A percentile compares a stretch with the other conserved stretches of the same genome.
Conservation (phyloP, 2,329 filamentous ascomycete species). For the Ceratocystis colombiana region DNA sequence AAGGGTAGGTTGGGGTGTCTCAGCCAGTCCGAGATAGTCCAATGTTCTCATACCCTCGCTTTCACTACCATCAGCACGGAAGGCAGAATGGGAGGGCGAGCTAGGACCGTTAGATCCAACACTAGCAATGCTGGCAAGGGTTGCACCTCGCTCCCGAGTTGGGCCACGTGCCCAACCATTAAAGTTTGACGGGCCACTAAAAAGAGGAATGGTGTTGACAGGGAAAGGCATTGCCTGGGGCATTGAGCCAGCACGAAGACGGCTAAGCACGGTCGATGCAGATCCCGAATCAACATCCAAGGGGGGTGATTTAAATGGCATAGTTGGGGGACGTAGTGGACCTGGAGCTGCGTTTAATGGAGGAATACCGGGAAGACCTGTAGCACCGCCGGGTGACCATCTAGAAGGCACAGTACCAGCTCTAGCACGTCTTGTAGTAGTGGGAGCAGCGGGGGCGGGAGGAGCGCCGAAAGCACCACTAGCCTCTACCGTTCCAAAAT, state of each 20-base stretch:
- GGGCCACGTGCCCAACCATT: conserved; percentile 60
- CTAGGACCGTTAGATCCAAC: conserved; percentile 82
- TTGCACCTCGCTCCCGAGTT: conserved; percentile 73
- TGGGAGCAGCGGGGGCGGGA: conserved; percentile 47
- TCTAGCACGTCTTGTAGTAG: conserved; percentile 59
- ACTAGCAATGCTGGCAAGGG: conserved; percentile 70
- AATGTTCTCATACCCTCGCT: conserved; percentile 82
- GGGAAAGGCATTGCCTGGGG: conserved; percentile 68
- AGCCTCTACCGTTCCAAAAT: conserved; percentile 56
- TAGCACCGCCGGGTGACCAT: conserved; percentile 66
- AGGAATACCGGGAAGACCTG: conserved; percentile 40
- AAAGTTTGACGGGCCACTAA: conserved; percentile 74
- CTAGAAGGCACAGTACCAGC: conserved; percentile 94
- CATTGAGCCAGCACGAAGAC: conserved; percentile 86
- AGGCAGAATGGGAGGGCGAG: conserved; percentile 76
- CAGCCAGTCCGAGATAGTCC: conserved; percentile 89
- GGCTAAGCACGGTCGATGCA: conserved; percentile 51
- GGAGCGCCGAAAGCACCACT: conserved; percentile 14
- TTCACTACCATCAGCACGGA: conserved; percentile 68
- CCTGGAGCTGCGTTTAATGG: conserved; percentile 20
- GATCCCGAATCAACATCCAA: conserved; percentile 52
- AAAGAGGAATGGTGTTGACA: conserved; percentile 50
- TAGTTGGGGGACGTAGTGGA: conserved; percentile 13
- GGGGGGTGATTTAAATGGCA: conserved; percentile 63
- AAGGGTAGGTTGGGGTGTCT: conserved; percentile 77